Evolutionary conservation across 139 green algal species (phyloP), one percentile per base, ranked within the genome.

Genomic region (Ostreobium quekettii): DNA sequence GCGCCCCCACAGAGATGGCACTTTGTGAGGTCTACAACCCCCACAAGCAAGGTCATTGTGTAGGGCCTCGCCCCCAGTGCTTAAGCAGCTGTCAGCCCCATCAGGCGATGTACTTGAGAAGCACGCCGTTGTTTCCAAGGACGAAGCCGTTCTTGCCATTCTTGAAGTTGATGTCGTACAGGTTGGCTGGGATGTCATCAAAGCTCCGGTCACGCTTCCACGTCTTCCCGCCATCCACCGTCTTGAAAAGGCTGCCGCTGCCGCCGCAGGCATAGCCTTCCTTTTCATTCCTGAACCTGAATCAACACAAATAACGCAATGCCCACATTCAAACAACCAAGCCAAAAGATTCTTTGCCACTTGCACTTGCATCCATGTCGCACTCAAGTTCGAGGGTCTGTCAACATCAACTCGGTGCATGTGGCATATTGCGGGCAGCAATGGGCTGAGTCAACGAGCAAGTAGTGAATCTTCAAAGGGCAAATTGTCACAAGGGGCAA

Each of bases 131-230:
- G 67, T 98, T 98, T 42, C 92, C 93, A 1, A 99, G 87, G 37
- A 99, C 86, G 76, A 97, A 98, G 59, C 93, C 93, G 8, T 84
- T 74, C 56, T 78, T 61, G 4, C 69, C 70, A n/a, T 57, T 48
- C 35, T 47, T 72, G 74, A 95, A 98, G 71, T 93, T 91, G 24
- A 99, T 83, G 15, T 80, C 84, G 70, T 99, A 99, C 65, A 99
- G 80, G 85, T 99, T 99, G 48, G 81, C 94, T n/a, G 91, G 85
- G 37, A 99, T 67, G 1, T 87, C 48, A 69, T 97, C 92, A 24
- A 85, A 85, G 4, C 74, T 73, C 48, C 77, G 78, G 75, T 97
- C 93, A 32, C 94, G 83, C 78, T 92, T 95, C 91, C 93, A 99
- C 2, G 57, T 85, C 76, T 94, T 92, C 58, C 94, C 94, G n/a